Evolutionary conservation across 2,329 filamentous ascomycete species (phyloP).

Genomic region (Alternaria arbusti): DNA sequence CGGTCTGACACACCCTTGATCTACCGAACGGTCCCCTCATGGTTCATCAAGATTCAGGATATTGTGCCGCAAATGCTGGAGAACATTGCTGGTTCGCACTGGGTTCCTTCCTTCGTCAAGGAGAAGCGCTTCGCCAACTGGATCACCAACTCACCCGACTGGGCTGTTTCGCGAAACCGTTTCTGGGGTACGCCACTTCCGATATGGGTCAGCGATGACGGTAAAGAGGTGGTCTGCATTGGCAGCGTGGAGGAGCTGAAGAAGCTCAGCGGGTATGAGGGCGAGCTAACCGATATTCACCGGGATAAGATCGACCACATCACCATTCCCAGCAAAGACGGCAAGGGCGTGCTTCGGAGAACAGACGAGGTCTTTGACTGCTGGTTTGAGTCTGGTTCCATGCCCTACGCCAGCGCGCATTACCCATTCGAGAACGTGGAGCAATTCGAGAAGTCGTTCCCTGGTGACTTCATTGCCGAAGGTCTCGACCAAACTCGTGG

Average conservation of each 20-base stretch:
- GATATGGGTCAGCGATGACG: constrained; percentile 88
- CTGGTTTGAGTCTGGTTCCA: constrained; percentile 95
- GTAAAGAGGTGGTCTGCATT: constrained; percentile 84
- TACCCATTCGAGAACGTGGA: constrained; percentile 92
- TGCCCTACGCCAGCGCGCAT: constrained; percentile 91
- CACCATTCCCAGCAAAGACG: constrained; percentile 88
- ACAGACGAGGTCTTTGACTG: constrained; percentile 93
- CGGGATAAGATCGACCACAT: constrained; percentile 93
- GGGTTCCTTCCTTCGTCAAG: constrained; percentile 90
- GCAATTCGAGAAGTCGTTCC: constrained; percentile 79
- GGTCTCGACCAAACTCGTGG: constrained; percentile 92
- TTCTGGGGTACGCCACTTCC: constrained; percentile 97
- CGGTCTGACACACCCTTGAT: constrained; percentile 95
- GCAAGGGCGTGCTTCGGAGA: constrained; percentile 81
- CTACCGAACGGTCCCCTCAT: constrained; percentile 88
- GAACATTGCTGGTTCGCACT: constrained; percentile 87
- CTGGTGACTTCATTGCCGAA: constrained; percentile 93
- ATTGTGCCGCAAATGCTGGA: constrained; percentile 88
- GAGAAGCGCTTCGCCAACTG: constrained; percentile 90
- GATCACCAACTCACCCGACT: constrained; percentile 90
- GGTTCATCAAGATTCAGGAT: constrained; percentile 89
- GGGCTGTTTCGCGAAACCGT: constrained; percentile 92
- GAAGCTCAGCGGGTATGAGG: constrained; percentile 83
- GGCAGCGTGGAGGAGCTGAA: constrained; percentile 86
- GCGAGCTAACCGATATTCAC: constrained; percentile 84